Evolutionary conservation across 2,329 filamentous ascomycete species (phyloP), one percentile per base, ranked within the genome.

Genomic region (Fusarium cicatricum): DNA sequence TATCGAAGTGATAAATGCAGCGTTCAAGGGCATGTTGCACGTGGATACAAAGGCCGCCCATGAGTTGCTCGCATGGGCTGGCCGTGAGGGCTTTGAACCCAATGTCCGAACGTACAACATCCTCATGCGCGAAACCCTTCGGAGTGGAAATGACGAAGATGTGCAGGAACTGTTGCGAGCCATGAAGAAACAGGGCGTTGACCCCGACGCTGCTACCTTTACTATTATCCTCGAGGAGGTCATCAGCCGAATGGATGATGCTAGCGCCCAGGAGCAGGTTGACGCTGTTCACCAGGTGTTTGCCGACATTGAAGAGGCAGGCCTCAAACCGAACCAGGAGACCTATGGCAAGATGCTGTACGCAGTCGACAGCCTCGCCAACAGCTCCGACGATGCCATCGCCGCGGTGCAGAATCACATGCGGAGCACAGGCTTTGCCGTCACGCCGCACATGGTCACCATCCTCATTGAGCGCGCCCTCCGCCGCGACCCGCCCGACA

Each of bases 331-430:
- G 32, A 90, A 90, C 71, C 73, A 79, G 52, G 80, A 85, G 60
- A 85, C 84, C 3, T 94, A 90, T 72, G 85, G 81, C 66, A 87
- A 89, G 70, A 85, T 92, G 71, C 84, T 94, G 46, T 82, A 91
- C 72, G 70, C 73, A 11, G 70, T 77, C 11, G 65, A 74, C 14
- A 67, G 67, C 9, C 70, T 75, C 14, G 61, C 70, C 54, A 73
- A 75, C 55, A 72, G 71, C 33, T 74, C 77, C 19, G 76, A 76
- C 36, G 71, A 74, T 2, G 84, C 85, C 50, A 82, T 90, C 12
- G 80, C 82, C 38, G 80, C 80, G 2, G 80, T 94, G 8, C 79
- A 92, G 37, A 73, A 77, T 1, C 84, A 89, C 71, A 89, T 95
- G 81, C 75, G 76, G 44, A 64, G 68, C 6, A 75, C 78, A 19